Base-by-base conservation (phyloP, 1,139 yeast species). In the Kodamaea anthophila region DNA sequence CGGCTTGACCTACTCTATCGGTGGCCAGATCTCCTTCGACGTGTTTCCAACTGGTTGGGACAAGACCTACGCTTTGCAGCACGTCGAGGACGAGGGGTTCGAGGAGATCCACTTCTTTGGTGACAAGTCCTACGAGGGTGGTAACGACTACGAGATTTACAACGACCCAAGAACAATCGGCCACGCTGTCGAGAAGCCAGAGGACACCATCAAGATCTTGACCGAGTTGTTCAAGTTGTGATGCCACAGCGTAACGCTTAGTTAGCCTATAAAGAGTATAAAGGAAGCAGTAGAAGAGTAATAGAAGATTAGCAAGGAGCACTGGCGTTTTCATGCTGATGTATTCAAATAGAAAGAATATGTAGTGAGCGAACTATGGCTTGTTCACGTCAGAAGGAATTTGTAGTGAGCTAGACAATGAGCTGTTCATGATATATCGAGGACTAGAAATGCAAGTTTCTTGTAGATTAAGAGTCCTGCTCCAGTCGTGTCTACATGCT, bases 31-130 rank as follows among this genome's bases (percentile, higher is more conserved):
- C 60, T 91, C 98, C 28, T 91, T 91, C 53, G 99, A 91, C 53
- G 98, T 91, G 44, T 91, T 91, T 88, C 99, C 99, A 66, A 84
- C 96, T 42, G 99, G 99, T 53, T 91, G 99, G 99, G 98, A 91
- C 64, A 91, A 93, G 77, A 93, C 98, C 40, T 93, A 88, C 69
- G 85, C 95, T 64, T 77, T 93, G 55, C 87, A 80, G 62, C 98
- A 88, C 65, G 88, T 91, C 49, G 87, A 66, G 49, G 63, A 70
- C 40, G 96, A 88, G 63, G 77, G 81, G 41, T 93, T 88, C 67
- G 70, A 79, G 54, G 71, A 76, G 47, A 86, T 91, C 51, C 97
- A 91, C 71, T 93, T 93, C 77, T 91, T 91, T 55, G 98, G 99
- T 65, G 99, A 91, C 74, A 91, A 91, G 75, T 74, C 95, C 44